These are phyloP conservation scores for Teratosphaeria destructans DNA, from an alignment of 2,329 filamentous ascomycete genomes.

Conservation along the genomic window DNA sequence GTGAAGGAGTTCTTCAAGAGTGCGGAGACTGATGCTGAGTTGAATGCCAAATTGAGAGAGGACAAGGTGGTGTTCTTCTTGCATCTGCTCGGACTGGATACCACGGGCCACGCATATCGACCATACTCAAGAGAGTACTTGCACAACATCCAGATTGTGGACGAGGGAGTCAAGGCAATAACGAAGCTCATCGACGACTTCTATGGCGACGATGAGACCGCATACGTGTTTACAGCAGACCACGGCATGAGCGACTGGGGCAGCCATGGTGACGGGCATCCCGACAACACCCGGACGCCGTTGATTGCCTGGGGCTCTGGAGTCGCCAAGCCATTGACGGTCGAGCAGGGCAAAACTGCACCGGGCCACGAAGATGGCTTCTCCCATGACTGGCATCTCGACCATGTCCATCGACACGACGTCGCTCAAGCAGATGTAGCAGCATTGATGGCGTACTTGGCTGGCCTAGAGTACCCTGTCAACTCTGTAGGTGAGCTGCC, in stretches of 20 bases:
- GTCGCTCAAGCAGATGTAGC: conserved; percentile 91
- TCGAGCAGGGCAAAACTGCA: conserved; percentile 45
- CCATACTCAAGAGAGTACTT: conserved; percentile 95
- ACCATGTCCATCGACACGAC: conserved; percentile 74
- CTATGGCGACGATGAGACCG: conserved; percentile 71
- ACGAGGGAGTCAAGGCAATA: conserved; percentile 78
- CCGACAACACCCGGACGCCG: conserved; percentile 91
- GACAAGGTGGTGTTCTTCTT: conserved; percentile 93
- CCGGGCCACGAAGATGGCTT: conserved; percentile 79
- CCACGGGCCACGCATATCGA: conserved; percentile 71
- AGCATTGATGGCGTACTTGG: conserved; percentile 87
- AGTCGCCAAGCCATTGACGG: conserved; percentile 59
- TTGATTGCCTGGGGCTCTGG: conserved; percentile 90
- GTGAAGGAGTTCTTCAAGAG: conserved; percentile 79
- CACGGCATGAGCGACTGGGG: conserved; percentile 99
- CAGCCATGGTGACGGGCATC: conserved; percentile 96
- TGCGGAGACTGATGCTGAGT: conserved; percentile 64
- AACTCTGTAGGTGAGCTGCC: conserved; percentile 94
- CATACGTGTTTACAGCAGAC: conserved; percentile 94
- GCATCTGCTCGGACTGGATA: conserved; percentile 86
- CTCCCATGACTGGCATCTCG: conserved; percentile 78
- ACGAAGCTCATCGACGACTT: conserved; percentile 73
- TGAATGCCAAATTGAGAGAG: conserved; percentile 61
- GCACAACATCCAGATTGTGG: conserved; percentile 87
- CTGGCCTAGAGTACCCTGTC: conserved; percentile 79